These are phyloP conservation scores for Rhodotorula diobovata DNA, from an alignment of 768 basidiomycete genomes.

Conservation along the genomic window DNA sequence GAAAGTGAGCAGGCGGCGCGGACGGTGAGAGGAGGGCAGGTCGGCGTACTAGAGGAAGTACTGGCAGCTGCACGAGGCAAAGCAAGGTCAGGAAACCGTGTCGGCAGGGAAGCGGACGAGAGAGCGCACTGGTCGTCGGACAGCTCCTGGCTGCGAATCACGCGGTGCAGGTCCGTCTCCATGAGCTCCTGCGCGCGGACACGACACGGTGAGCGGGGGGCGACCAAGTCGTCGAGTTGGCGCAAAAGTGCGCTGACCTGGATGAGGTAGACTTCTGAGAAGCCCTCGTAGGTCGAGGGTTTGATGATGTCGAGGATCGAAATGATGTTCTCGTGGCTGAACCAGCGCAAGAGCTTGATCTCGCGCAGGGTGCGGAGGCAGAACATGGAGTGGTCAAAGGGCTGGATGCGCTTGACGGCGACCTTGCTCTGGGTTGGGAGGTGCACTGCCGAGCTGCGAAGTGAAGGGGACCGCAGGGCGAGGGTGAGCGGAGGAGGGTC, in stretches of 20 bases:
- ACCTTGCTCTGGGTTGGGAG: conserved; percentile 81
- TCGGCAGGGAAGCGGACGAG: not conserved
- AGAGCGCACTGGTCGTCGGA: conserved; percentile 93
- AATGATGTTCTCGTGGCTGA: conserved; percentile 64
- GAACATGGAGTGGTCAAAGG: conserved; percentile 95
- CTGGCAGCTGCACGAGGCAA: conserved; percentile 34
- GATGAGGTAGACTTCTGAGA: conserved; percentile 76
- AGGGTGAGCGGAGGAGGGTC: not conserved
- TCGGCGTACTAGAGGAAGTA: conserved; percentile 43
- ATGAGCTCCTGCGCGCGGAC: conserved; percentile 42
- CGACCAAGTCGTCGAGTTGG: too few relatives aligned
- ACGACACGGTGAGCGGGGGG: not conserved
- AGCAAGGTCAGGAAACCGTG: not conserved
- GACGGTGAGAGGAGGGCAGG: not conserved
- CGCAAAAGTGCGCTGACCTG: conserved; percentile 23
- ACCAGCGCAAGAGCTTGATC: conserved; percentile 63
- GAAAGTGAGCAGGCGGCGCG: not conserved
- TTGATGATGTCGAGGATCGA: conserved; percentile 84
- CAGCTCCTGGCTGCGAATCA: conserved; percentile 88
- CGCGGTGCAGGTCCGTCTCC: conserved; percentile 69
- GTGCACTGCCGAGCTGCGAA: conserved; percentile 68
- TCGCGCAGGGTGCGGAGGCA: conserved; percentile 81
- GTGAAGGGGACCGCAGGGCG: not conserved
- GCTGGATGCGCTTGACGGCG: conserved; percentile 93
- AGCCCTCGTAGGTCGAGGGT: conserved; percentile 69